Evolutionary conservation across 345 rosid genomes (phyloP), one percentile per base, ranked within the genome.

Genomic region (Salix arbutifolia): DNA sequence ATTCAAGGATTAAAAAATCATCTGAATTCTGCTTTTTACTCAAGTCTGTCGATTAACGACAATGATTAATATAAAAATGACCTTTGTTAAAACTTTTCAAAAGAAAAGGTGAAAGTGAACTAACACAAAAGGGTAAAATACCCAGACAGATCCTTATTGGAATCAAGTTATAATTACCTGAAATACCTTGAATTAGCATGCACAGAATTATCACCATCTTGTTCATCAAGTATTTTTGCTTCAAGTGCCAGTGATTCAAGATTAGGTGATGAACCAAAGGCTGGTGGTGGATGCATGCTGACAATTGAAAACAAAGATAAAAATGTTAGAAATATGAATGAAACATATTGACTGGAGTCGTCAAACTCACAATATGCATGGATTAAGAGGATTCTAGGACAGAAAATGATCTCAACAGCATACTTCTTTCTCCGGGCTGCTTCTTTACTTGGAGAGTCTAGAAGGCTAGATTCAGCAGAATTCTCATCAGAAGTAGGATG

Each of bases 281-380:
- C 92, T 72, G 99, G 99, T 3, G 98, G 97, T n/a, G 99, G 98
- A 85, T 89, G 99, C 74, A 89, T 77, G 90, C 97, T 95, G 94
- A 71, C 33, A 83, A 84, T 77, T 77, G 74, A 78, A 86, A 87
- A 74, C 71, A 81, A 81, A 73, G 28, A 67, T 21, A 37, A 18
- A 33, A 10, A 38, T 74, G 69, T 77, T 77, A 84, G 75, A 71
- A 76, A 74, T 60, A 44, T 71, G n/a, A 76, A 60, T 60, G 68
- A 72, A 52, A 72, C 26, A n/a, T 7, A 19, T n/a, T 33, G 28
- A 10, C 21, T 30, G n/a, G 10, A 52, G 4, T 52, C 1, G 10
- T 52, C n/a, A 19, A 52, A 46, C 21, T 16, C 50, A 21, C 52
- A 21, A 17, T 26, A 23, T 13, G 66, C 65, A 38, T 0, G 9